Evolutionary conservation across 495 filamentous ascomycete species (phyloP), one percentile per base, ranked within the genome.

Genomic region (Neurospora sp.): DNA sequence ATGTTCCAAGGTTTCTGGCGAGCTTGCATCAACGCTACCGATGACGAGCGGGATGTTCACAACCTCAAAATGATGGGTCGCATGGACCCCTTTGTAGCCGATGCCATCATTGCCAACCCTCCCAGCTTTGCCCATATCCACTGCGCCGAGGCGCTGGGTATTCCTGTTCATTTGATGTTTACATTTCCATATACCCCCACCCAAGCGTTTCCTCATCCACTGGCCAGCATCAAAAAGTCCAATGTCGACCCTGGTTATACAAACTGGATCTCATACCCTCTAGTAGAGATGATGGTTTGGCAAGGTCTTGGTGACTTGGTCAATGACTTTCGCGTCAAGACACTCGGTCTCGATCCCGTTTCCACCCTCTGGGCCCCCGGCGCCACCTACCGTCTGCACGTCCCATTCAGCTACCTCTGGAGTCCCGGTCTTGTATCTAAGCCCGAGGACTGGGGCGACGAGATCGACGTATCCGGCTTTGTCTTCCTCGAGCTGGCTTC

Each of bases 391-490:
- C 85, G 87, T 9, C 82, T 94, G 9, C 84, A 85, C 38, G 85
- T 96, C n/a, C 93, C 93, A 12, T 89, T 89, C 75, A 93, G 91
- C 1, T 94, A 94, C 75, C 90, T 92, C 73, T 94, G 92, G 92
- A 90, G 91, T 38, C 93, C 93, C 0, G 89, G 90, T 6, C 81
- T 96, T n/a, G 89, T 96, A 16, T 88, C 92, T 0, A 94, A 94
- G 74, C 93, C 93, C 8, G 81, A 81, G 38, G 93, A 95, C 75
- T 95, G 93, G 93, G 87, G 86, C 3, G 80, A 86, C 8, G 86
- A 95, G 75, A 89, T 94, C 31, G 86, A 89, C 53, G 84, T 94
- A 0, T 89, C 88, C 37, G 93, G 93, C 0, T 95, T 94, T 78
- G 90, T 88, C 73, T 94, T 94, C 75, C 84, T 93, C 3, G 85